Evolutionary conservation across 164 flowering plant genomes (phyloP).

Genomic region (Annona cherimola): DNA sequence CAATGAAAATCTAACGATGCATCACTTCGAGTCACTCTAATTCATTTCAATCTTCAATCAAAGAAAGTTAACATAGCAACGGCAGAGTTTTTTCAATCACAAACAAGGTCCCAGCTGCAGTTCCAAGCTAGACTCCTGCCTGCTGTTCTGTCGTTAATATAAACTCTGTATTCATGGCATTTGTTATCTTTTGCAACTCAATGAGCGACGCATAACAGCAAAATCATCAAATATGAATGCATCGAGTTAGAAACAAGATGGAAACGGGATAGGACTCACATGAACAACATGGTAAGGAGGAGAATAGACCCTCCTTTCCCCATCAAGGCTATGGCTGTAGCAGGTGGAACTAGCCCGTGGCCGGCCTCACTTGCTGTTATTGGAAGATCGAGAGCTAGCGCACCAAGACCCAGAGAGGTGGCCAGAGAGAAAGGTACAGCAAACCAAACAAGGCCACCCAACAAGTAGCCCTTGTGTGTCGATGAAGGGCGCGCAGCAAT

Average conservation of each 20-base stretch:
- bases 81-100: neutral
- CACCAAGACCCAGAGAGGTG: constrained; percentile 70
- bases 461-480: constrained; percentile 87
- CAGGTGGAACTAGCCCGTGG: constrained; percentile 90
- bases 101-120: neutral
- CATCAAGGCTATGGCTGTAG: constrained; percentile 93
- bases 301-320: constrained; percentile 89
- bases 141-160: no score
- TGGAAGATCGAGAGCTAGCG: constrained; percentile 90
- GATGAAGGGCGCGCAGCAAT: constrained; percentile 95
- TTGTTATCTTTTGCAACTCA: neutral
- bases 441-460: constrained; percentile 96
- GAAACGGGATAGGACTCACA: constrained; percentile 43
- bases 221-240: neutral
- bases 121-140: neutral
- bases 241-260: neutral
- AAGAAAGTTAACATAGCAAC: neutral
- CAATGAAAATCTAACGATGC: neutral
- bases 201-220: neutral
- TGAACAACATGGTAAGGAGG: constrained; percentile 90
- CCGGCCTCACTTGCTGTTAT: constrained; percentile 70
- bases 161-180: neutral
- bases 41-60: neutral
- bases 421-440: constrained; percentile 95
- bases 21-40: neutral